Conservation (phyloP, 306 rosid species). For the Begonia loranthoides region DNA sequence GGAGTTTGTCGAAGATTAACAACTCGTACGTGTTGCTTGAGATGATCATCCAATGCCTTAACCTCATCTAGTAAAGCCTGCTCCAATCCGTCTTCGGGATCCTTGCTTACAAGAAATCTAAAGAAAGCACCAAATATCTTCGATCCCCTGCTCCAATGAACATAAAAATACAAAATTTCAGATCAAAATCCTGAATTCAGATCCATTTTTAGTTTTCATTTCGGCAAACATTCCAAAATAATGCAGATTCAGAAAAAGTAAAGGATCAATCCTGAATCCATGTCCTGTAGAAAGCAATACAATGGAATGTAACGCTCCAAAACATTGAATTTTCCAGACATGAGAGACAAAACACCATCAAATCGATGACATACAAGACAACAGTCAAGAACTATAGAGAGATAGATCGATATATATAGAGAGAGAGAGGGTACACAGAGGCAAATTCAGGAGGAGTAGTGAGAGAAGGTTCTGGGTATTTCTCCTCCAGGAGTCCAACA, state of each 20-base stretch:
- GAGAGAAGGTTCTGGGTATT: slow-evolving; percentile 57
- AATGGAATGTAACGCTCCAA: too few relatives aligned
- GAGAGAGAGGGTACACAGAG: slow-evolving; percentile 39
- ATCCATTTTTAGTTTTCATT: too few relatives aligned
- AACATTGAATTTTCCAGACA: too few relatives aligned
- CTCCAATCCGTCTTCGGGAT: background rate
- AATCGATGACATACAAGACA: too few relatives aligned
- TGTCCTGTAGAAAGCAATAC: too few relatives aligned
- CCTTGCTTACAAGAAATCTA: background rate
- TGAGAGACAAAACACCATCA: too few relatives aligned
- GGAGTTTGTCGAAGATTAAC: background rate
- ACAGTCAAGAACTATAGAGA: too few relatives aligned
- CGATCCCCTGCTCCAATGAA: slow-evolving; percentile 5
- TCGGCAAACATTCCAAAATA: too few relatives aligned
- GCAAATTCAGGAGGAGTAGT: slow-evolving; percentile 47
- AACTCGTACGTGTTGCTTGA: background rate
- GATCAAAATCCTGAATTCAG: too few relatives aligned
- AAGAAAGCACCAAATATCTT: background rate
- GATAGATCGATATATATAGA: background rate
- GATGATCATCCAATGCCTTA: slow-evolving; percentile 2
- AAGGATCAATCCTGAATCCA: too few relatives aligned
- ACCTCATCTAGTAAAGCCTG: background rate
- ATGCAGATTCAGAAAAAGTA: too few relatives aligned
- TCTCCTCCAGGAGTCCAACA: slow-evolving; percentile 55
- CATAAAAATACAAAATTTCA: background rate